A percentile compares a stretch with the other conserved stretches of the same genome.
Evolutionary conservation across 805 yeast genomes (phyloP).

Genomic region (Spathaspora girioi): DNA sequence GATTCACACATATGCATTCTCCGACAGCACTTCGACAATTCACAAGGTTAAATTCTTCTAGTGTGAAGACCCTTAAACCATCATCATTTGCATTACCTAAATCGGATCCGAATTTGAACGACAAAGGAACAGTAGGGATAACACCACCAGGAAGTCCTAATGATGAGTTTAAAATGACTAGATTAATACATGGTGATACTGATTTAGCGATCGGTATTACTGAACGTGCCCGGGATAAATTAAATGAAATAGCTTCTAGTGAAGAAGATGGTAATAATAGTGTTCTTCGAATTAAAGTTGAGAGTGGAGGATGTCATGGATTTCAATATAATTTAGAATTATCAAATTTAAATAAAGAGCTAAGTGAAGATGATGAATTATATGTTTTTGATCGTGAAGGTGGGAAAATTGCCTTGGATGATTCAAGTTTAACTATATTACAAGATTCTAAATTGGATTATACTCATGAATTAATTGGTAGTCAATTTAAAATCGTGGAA

Average conservation of each 20-base stretch:
- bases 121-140: conserved; percentile 1
- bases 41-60: background rate
- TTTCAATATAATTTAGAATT: conserved; percentile 82
- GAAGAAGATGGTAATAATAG: conserved; percentile 52
- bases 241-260: conserved; percentile 46
- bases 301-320: conserved; percentile 98
- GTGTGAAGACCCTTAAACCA: conserved; percentile 19
- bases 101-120: conserved; percentile 11
- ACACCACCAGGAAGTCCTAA: conserved; percentile 12
- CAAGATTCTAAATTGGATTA: conserved; percentile 86
- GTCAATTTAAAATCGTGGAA: conserved; percentile 86
- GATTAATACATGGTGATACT: conserved; percentile 32
- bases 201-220: conserved; percentile 45
- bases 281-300: conserved; percentile 75
- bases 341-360: conserved; percentile 38
- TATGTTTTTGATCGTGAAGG: conserved; percentile 63
- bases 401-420: conserved; percentile 66
- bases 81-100: conserved; percentile 28
- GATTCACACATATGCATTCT: background rate
- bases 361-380: conserved; percentile 22
- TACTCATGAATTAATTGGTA: conserved; percentile 89
- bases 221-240: conserved; percentile 46
- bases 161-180: conserved; percentile 31
- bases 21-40: background rate
- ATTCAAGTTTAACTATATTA: conserved; percentile 71